Evolutionary conservation across 1,139 yeast species (phyloP), one percentile per base, ranked within the genome.

Genomic region (Geotrichum restrictum): DNA sequence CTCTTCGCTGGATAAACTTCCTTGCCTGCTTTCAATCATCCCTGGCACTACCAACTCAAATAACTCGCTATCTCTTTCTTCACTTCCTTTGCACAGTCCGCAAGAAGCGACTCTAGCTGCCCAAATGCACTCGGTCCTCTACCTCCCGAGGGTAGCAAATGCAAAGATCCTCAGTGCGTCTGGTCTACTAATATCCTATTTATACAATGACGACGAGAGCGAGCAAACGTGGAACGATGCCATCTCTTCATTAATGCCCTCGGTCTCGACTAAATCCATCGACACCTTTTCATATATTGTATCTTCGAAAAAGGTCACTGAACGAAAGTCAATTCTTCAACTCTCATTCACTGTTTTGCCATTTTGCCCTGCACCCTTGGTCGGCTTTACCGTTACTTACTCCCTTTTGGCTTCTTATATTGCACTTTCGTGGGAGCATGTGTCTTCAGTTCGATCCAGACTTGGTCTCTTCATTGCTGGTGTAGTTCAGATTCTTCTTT

Each of bases 381-480:
- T n/a, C 3, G 33, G 14, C 14, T 33, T 48, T 7, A 14, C 36
- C 3, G 3, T 64, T 0, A 60, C 69, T 0, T 75, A 75, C 54
- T 48, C 66, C 0, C 41, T 66, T 1, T 62, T 74, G 2, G 54
- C 68, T 0, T 21, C 69, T 1, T 76, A 76, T 57, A 66, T 73
- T 45, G 49, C 69, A 3, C 61, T 82, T n/a, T 74, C 84, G 18
- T 69, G 83, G 31, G 70, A 80, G 18, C 79, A 81, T 56, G 69
- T 77, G 48, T 78, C 78, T 45, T 72, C 80, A 21, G 77, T 85
- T 10, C 75, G 81, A 49, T 83, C 91, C 1, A 77, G 75, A 60
- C 47, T 73, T 1, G 91, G 93, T 0, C 68, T 86, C 11, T 60
- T 83, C 6, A 53, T 77, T n/a, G 91, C 89, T 0, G 82, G 84